Percentiles rank a stretch among this genome's conserved stretches.
These are phyloP conservation scores for Talaromyces verruculosus DNA, from an alignment of 2,329 filamentous ascomycete species.

Conservation along the genomic window DNA sequence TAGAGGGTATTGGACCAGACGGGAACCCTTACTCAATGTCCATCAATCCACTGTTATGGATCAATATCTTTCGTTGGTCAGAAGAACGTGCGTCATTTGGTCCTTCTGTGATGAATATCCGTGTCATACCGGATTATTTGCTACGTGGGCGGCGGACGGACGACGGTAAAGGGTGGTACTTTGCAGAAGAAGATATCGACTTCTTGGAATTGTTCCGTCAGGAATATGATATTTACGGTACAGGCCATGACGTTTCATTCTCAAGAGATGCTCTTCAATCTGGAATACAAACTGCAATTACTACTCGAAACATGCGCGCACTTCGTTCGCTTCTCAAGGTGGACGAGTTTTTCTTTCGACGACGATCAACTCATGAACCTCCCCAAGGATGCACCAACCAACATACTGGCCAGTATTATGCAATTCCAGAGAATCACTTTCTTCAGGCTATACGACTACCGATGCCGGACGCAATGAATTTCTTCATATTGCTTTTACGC, in stretches of 20 bases:
- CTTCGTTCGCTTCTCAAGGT: slow-evolving; percentile 41
- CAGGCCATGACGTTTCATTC: slow-evolving; percentile 27
- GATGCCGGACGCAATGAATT: slow-evolving; percentile 26
- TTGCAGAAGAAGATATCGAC: slow-evolving; percentile 30
- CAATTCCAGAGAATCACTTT: slow-evolving; percentile 37
- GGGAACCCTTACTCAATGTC: background rate
- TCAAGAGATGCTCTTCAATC: slow-evolving; percentile 38
- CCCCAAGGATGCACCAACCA: slow-evolving; percentile 15
- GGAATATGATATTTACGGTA: slow-evolving; percentile 28
- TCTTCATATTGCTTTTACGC: slow-evolving; percentile 39
- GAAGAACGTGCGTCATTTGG: too few relatives aligned
- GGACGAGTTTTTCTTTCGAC: slow-evolving; percentile 34
- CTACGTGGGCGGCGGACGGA: slow-evolving; percentile 28
- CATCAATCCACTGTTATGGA: too few relatives aligned
- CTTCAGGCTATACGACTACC: slow-evolving; percentile 31
- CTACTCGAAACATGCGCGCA: slow-evolving; percentile 32
- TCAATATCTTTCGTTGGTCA: too few relatives aligned
- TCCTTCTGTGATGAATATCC: slow-evolving; percentile 23
- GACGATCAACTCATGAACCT: background rate
- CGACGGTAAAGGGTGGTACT: slow-evolving; percentile 25
- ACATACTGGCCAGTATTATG: slow-evolving; percentile 25
- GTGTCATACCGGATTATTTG: slow-evolving; percentile 32
- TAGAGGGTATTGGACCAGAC: slow-evolving; percentile 6
- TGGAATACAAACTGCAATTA: slow-evolving; percentile 43
- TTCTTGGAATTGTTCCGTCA: slow-evolving; percentile 41